Evolutionary conservation across 208 protist genomes (phyloP).

Genomic region (Tritrichomonas musculus): DNA sequence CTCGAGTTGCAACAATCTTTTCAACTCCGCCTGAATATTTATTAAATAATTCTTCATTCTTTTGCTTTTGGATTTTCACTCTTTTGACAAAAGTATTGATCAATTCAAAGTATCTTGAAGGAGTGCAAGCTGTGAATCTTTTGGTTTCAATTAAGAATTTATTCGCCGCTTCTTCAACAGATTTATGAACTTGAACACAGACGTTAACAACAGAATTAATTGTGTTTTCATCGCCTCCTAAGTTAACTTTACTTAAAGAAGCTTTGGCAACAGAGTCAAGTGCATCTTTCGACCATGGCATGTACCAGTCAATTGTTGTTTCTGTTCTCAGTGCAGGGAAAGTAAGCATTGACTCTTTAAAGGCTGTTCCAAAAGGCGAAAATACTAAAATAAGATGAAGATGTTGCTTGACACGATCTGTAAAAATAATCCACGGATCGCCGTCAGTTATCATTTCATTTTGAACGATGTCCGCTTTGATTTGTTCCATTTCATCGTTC

Average conservation of each 20-base stretch:
- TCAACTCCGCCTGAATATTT: slow-evolving; percentile 5
- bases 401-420: slow-evolving; percentile 77
- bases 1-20: not conserved
- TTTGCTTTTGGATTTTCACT: slow-evolving; percentile 73
- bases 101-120: slow-evolving; percentile 94
- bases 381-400: slow-evolving; percentile 90
- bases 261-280: slow-evolving; percentile 75
- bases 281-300: slow-evolving; percentile 88
- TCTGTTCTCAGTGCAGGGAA: slow-evolving; percentile 91
- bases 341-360: slow-evolving; percentile 83
- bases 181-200: slow-evolving; percentile 54
- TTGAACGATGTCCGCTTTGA: slow-evolving; percentile 48
- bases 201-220: slow-evolving; percentile 36
- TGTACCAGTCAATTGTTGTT: slow-evolving; percentile 96
- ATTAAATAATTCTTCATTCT: slow-evolving; percentile 39
- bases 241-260: slow-evolving; percentile 66
- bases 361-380: slow-evolving; percentile 83
- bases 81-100: slow-evolving; percentile 91
- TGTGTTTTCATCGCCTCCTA: slow-evolving; percentile 32
- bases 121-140: slow-evolving; percentile 91
- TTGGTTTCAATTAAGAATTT: slow-evolving; percentile 83
- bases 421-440: slow-evolving; percentile 85
- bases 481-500: slow-evolving; percentile 69
- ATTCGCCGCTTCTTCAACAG: slow-evolving; percentile 77
- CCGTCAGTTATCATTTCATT: slow-evolving; percentile 70